Evolutionary conservation across 2,329 filamentous ascomycete species (phyloP).

Genomic region (Tolypocladium pustulatum): DNA sequence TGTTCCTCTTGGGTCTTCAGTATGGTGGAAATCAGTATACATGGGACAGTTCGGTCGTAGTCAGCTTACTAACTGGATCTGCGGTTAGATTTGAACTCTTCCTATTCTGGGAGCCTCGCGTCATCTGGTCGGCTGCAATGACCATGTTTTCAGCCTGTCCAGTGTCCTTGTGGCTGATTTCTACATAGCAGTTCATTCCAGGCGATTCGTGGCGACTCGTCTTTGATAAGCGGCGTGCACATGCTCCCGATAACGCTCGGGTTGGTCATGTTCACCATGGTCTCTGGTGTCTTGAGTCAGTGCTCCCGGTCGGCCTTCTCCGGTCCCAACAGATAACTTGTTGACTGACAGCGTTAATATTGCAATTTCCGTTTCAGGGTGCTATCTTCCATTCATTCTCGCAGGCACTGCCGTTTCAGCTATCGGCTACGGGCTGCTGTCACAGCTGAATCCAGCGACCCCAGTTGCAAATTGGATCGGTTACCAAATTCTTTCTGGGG

Average conservation of each 20-base stretch:
- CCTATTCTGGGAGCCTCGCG: not conserved
- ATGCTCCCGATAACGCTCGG: not conserved
- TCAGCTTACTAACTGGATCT: not conserved
- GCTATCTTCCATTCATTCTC: not conserved
- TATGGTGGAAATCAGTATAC: not conserved
- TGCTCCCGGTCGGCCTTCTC: not conserved
- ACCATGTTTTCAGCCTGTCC: not conserved
- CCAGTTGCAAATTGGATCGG: not conserved
- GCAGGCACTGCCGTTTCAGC: not conserved
- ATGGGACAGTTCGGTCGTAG: not conserved
- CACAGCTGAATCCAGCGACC: not conserved
- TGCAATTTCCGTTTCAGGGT: not conserved
- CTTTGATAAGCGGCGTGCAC: not conserved
- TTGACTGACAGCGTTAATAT: not conserved
- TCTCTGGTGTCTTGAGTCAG: not conserved
- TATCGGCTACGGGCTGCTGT: not conserved
- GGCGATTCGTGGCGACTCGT: not conserved
- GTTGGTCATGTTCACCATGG: not conserved
- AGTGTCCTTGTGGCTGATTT: not conserved
- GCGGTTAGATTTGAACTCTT: not conserved
- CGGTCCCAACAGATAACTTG: not conserved
- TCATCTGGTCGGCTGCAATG: not conserved
- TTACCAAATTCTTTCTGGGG: not conserved
- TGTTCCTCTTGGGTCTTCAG: not conserved
- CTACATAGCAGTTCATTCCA: not conserved